Evolutionary conservation across 495 filamentous ascomycete genomes (phyloP).

Genomic region (Amorphotheca resinae): DNA sequence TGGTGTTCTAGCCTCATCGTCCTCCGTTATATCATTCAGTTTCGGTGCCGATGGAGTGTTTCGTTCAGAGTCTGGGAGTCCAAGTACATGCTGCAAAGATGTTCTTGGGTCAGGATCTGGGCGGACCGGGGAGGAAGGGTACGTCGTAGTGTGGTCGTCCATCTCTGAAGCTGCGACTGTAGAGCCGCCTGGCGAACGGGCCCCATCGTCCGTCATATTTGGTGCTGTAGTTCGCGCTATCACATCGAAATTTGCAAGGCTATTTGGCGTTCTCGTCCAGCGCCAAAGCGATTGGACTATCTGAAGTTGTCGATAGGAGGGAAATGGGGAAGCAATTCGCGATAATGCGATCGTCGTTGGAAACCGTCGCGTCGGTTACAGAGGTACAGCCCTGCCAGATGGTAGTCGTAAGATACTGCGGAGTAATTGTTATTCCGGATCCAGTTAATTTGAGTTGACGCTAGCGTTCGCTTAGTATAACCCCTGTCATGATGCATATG

Average conservation of each 20-base stretch:
- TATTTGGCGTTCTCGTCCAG: not conserved
- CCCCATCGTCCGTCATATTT: conserved; percentile 10
- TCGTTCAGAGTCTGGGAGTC: conserved; percentile 3
- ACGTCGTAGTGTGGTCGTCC: conserved; percentile 15
- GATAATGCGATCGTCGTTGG: too few relatives aligned
- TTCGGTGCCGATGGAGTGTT: conserved; percentile 11
- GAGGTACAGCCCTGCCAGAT: too few relatives aligned
- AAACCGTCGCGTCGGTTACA: too few relatives aligned
- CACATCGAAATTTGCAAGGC: conserved; percentile 1
- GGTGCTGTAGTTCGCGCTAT: not conserved
- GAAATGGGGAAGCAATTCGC: too few relatives aligned
- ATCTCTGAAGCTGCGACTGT: conserved; percentile 19
- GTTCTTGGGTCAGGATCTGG: conserved; percentile 18
- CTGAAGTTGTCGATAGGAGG: too few relatives aligned
- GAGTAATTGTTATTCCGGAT: too few relatives aligned
- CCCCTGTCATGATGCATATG: too few relatives aligned
- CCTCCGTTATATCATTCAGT: conserved; percentile 16
- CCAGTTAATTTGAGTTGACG: too few relatives aligned
- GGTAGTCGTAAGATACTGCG: too few relatives aligned
- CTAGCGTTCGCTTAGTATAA: too few relatives aligned
- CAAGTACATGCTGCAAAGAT: conserved; percentile 14
- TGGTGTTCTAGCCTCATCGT: conserved; percentile 25
- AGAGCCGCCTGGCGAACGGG: conserved; percentile 9
- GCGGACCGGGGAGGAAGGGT: conserved; percentile 16
- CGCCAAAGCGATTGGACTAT: too few relatives aligned